Base-by-base conservation (phyloP, 192 early-diverging fungal species). In the Coemansia sp. region DNA sequence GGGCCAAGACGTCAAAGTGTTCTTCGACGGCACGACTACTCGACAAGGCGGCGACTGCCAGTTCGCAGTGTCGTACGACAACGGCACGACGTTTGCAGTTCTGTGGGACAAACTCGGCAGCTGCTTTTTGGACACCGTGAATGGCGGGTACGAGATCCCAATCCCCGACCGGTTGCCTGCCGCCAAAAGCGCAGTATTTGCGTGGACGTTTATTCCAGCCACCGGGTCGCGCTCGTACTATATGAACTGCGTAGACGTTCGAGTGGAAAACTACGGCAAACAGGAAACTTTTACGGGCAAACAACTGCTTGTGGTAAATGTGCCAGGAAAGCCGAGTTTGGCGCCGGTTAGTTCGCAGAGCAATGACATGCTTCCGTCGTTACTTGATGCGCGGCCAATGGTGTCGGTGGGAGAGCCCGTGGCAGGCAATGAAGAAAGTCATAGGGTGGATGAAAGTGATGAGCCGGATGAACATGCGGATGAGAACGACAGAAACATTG, bases 91-190 rank as follows among this genome's bases (percentile, higher is more conserved):
- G 24, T 88, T 82, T 74, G 89, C 82, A 0, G 87, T 87, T 3
- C 18, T 90, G 47, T 80, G 82, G 72, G 83, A 84, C 51, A 66
- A 81, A 20, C 61, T 82, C 9, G 67, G 68, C 1, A 63, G 66
- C 16, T 87, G 86, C 20, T 62, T 84, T 23, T 48, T 72, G 2
- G 73, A 70, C 24, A 72, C 73, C 2, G 62, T 74, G 16, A 76
- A 82, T 19, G 71, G 69, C 27, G 69, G 69, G 10, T 66, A 59
- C 19, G 59, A 85, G 24, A 74, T 89, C 0, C 70, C 70, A 4
- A 71, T 89, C 52, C 88, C 88, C 9, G 69, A 64, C 9, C 54
- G 64, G 1, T 67, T 86, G 56, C 88, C 88, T 0, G 72, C 83
- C 2, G 38, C 73, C 2, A 78, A 84, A 32, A 72, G 65, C 29